Evolutionary conservation across 1,139 yeast species (phyloP), one percentile per base, ranked within the genome.

Genomic region (Suhomyces bolitotheri): DNA sequence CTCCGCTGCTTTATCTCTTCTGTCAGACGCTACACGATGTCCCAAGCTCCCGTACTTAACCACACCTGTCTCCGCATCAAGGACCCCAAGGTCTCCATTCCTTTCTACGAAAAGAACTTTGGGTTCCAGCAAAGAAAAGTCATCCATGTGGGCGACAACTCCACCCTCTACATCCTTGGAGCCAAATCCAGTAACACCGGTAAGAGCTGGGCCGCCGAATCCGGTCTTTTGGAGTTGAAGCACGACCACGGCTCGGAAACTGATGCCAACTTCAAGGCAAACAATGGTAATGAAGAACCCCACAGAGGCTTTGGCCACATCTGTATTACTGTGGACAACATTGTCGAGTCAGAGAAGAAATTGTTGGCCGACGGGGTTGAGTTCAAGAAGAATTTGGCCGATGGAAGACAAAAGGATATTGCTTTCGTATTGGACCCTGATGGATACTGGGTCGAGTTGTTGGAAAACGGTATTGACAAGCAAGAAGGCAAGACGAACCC

Each of bases 401-500:
- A 92, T 54, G 98, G 98, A 16, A 80, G 96, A 63, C 96, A 87
- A 63, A 83, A 81, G 61, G 73, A 88, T 58, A 89, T 92, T 65
- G 97, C 97, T 0, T 92, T 92, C 62, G 95, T 82, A 2, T 76
- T 89, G 49, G 98, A 92, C 55, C 97, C 97, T 4, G 92, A 92
- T 62, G 94, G 94, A 48, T 92, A 92, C 67, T 92, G 98, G 98
- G 76, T 92, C 51, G 98, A 92, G 68, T 68, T 92, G 53, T 76
- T 90, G 49, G 81, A 80, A 52, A 81, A 89, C 55, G 71, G 64
- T 20, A 53, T 65, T 31, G 59, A 58, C 51, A 68, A 72, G 50
- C 50, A 50, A 17, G 73, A 63, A 17, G 66, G 52, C 19, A 58
- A 54, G 26, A 66, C 77, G 23, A 64, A 73, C 37, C 39, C 52